Percentiles rank a stretch among this genome's conserved stretches.
phyloP scores from a whole-genome alignment of 108 stramenopile genomes.

The Pseudonitzschia multistriata region DNA sequence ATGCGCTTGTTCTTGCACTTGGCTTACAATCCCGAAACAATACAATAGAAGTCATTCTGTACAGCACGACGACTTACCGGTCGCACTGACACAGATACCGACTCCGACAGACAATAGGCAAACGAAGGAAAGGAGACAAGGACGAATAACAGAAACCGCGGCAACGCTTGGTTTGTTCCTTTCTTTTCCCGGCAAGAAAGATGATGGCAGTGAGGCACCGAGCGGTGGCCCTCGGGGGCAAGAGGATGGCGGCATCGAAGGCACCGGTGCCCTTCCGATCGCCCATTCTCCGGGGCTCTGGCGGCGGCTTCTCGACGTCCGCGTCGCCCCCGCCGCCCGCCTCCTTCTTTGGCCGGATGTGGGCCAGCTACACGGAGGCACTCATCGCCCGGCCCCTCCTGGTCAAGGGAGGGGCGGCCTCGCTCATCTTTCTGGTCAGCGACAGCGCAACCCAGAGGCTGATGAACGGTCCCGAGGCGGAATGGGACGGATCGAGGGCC shows the following conservation, averaged over 20 bases:
- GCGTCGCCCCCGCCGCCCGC: background rate
- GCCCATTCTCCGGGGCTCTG: background rate
- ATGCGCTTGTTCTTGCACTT: no score
- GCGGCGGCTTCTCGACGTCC: background rate
- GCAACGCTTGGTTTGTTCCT: no score
- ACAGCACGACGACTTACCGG: no score
- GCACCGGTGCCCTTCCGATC: background rate
- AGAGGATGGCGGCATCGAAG: background rate
- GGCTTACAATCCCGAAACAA: no score
- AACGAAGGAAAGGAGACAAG: no score
- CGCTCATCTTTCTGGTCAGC: slow-evolving; percentile 39
- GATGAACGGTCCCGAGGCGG: slow-evolving; percentile 16
- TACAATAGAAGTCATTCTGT: no score
- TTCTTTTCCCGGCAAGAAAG: background rate
- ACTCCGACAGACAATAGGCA: no score
- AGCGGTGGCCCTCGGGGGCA: background rate
- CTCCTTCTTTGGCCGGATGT: slow-evolving; percentile 22
- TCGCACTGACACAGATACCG: no score
- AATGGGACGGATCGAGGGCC: slow-evolving; percentile 24
- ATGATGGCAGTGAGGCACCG: background rate
- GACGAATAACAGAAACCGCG: no score
- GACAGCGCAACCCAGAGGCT: slow-evolving; percentile 39
- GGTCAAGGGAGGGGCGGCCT: slow-evolving; percentile 40
- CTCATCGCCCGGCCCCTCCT: slow-evolving; percentile 34
- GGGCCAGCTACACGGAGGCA: slow-evolving; percentile 36